These are phyloP conservation scores for Lipomyces chichibuensis DNA, from an alignment of 805 yeast species.

Conservation along the genomic window DNA sequence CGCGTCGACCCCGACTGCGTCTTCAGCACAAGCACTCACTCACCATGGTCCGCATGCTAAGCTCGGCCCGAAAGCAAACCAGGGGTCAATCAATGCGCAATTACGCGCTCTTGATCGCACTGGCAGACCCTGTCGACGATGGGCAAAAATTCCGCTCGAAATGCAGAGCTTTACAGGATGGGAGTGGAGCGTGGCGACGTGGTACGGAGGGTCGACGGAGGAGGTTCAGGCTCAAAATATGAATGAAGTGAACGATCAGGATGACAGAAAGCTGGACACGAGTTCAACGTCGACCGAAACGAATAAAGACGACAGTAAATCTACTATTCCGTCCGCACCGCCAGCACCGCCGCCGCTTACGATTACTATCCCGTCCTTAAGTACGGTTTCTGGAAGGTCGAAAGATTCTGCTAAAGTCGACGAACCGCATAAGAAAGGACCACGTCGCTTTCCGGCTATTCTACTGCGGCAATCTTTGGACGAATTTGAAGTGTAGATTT, in stretches of 20 bases:
- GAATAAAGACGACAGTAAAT: background rate
- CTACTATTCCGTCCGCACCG: conserved; percentile 14
- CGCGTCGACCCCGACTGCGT: conserved; percentile 12
- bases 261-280: background rate
- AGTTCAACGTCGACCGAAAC: background rate
- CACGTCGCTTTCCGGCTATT: conserved; percentile 23
- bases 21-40: conserved; percentile 11
- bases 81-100: conserved; percentile 43
- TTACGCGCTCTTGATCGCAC: conserved; percentile 49
- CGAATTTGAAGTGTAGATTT: conserved; percentile 14
- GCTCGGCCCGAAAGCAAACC: conserved; percentile 39
- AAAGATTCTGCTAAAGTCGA: conserved; percentile 9
- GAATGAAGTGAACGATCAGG: conserved; percentile 8
- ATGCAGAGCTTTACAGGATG: conserved; percentile 54
- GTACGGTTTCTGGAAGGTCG: background rate
- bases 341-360: conserved; percentile 33
- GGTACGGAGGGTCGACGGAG: conserved; percentile 46
- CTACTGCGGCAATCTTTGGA: conserved; percentile 16
- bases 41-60: conserved; percentile 34
- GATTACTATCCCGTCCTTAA: conserved; percentile 31
- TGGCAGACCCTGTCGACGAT: conserved; percentile 51
- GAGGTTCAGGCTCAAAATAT: background rate
- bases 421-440: conserved; percentile 7
- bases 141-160: conserved; percentile 49
- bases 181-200: conserved; percentile 44